Base-by-base conservation (phyloP, 495 filamentous ascomycete species). In the Penicillium taxi region DNA sequence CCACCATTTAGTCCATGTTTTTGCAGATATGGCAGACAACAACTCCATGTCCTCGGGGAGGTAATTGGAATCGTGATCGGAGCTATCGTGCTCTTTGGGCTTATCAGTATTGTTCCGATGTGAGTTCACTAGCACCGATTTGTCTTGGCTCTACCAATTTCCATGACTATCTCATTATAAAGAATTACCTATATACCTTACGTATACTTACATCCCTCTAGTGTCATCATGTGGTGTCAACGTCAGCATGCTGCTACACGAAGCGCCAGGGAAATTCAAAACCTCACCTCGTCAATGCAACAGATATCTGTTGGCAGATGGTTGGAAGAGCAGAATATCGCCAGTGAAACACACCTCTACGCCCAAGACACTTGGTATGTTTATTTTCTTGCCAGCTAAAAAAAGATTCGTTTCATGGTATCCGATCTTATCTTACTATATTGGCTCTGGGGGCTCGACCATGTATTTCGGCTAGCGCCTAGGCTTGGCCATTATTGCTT, bases 11-110 rank as follows among this genome's bases (percentile, higher is more conserved):
- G n/a, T n/a, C n/a, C n/a, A n/a, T n/a, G n/a, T n/a, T n/a, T n/a
- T 41, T 39, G 21, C 40, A 42, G 44, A 41, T 36, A 63, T 63
- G 56, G 44, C 39, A 14, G 49, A 43, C 23, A 38, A 55, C 30
- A 27, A n/a, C n/a, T n/a, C 38, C 18, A 26, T 56, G 20, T 49
- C 56, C 7, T 40, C 41, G 25, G 49, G 41, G 52, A 58, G 40
- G 35, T 64, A 12, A 44, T 64, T 32, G 56, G 58, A 26, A 51
- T 64, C 38, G 48, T 61, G 33, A 50, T 63, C 47, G 61, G 61
- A 18, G 58, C 56, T 5, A 43, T 63, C 4, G 39, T 47, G 11
- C 34, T 59, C 20, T 56, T 64, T 32, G 46, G 43, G 26, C 22
- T 50, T 21, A 58, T 63, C 40, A 64, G 58, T 38, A 15, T 56